Evolutionary conservation across 202 grass and related monocot genomes (phyloP).

Genomic region (Carex arenaria): DNA sequence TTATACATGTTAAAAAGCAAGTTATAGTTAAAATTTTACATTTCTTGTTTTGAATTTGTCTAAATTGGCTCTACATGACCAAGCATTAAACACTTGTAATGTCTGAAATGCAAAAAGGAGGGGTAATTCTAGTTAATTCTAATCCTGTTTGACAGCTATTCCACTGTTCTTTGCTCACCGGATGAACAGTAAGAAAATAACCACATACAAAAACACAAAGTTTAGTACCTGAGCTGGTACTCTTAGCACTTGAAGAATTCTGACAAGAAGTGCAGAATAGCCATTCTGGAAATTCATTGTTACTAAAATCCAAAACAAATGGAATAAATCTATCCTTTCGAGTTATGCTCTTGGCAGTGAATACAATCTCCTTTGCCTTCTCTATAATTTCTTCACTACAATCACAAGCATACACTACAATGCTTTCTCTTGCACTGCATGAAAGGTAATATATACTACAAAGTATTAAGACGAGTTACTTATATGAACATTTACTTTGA

Average conservation of each 20-base stretch:
- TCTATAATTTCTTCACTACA: conserved; percentile 86
- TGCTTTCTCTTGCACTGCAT: conserved; percentile 61
- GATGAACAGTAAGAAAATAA: conserved; percentile 11
- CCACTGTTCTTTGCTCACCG: not conserved
- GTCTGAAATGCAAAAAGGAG: not conserved
- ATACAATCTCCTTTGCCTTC: conserved; percentile 71
- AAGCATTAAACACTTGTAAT: not conserved
- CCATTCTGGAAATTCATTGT: conserved; percentile 70
- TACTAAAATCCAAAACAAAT: conserved; percentile 75
- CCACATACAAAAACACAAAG: conserved; percentile 15
- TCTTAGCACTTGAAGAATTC: conserved; percentile 30
- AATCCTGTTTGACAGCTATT: not conserved
- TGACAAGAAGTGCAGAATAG: conserved; percentile 65
- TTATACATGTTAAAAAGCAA: not conserved
- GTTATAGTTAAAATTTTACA: not conserved
- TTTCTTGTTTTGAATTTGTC: not conserved
- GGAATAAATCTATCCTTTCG: conserved; percentile 43
- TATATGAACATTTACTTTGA: not conserved
- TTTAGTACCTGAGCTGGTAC: conserved; percentile 32
- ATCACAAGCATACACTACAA: conserved; percentile 75
- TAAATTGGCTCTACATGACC: not conserved
- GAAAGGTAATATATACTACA: conserved; percentile 10
- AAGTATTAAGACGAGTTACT: too few species aligned
- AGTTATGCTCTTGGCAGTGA: conserved; percentile 27
- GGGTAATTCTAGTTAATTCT: not conserved